A percentile compares a stretch with the other conserved stretches of the same genome.
These are phyloP conservation scores for Colletotrichum filicis DNA, from an alignment of 2,329 filamentous ascomycete species.

Conservation along the genomic window DNA sequence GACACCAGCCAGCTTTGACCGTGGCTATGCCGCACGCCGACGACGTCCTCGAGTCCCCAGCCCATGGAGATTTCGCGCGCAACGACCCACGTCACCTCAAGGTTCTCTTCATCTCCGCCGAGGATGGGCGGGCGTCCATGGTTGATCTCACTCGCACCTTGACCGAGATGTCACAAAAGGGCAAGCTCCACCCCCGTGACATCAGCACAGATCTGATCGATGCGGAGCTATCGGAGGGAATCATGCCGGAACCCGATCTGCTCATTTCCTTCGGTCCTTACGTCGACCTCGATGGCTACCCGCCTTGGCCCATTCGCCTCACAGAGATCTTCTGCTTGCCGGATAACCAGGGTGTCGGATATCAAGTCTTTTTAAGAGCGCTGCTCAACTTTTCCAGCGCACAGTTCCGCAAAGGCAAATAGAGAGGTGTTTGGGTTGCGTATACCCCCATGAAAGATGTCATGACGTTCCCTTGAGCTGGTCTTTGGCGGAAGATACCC, in stretches of 20 bases:
- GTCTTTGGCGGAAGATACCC: slow-evolving; percentile 40
- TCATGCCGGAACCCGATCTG: slow-evolving; percentile 91
- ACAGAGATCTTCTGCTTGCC: slow-evolving; percentile 90
- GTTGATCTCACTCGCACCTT: slow-evolving; percentile 96
- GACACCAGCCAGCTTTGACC: slow-evolving; percentile 76
- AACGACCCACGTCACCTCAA: slow-evolving; percentile 54
- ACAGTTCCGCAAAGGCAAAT: slow-evolving; percentile 86
- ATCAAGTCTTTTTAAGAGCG: slow-evolving; percentile 90
- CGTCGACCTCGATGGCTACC: slow-evolving; percentile 89
- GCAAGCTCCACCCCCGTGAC: slow-evolving; percentile 83
- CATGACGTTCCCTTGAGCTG: slow-evolving; percentile 36
- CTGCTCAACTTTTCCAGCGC: slow-evolving; percentile 87
- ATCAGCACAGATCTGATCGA: slow-evolving; percentile 90
- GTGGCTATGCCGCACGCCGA: slow-evolving; percentile 55
- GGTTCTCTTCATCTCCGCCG: slow-evolving; percentile 84
- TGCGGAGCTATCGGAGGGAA: slow-evolving; percentile 81
- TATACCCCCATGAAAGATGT: slow-evolving; percentile 30
- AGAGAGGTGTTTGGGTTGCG: slow-evolving; percentile 35
- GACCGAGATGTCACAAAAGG: slow-evolving; percentile 92
- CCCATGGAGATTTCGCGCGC: slow-evolving; percentile 39
- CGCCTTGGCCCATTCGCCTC: slow-evolving; percentile 94
- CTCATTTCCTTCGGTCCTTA: slow-evolving; percentile 87
- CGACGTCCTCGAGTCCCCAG: slow-evolving; percentile 48
- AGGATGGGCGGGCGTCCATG: slow-evolving; percentile 92
- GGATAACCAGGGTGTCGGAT: slow-evolving; percentile 86